phyloP scores from a whole-genome alignment of 2,329 filamentous ascomycete species.

The Truncatella angustata region DNA sequence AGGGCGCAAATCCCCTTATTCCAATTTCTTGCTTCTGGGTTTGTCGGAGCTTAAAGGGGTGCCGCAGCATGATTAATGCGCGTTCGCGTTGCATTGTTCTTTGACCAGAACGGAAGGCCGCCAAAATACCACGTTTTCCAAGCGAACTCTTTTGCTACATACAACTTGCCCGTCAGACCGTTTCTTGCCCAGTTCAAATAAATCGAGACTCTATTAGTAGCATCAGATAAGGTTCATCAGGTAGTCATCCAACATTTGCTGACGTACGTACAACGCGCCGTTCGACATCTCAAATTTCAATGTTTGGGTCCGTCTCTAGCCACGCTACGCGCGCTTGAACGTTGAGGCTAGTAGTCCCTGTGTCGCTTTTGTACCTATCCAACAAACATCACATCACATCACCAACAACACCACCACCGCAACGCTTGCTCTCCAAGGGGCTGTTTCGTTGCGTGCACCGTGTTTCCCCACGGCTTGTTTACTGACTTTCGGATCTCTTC shows the following conservation, averaged over 20 bases:
- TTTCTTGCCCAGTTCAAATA: background rate
- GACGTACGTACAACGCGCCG: background rate
- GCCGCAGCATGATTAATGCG: slow-evolving; percentile 9
- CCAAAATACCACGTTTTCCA: slow-evolving; percentile 7
- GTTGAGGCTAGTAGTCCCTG: background rate
- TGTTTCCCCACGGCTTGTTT: background rate
- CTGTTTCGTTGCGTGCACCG: background rate
- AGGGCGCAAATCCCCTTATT: slow-evolving; percentile 1
- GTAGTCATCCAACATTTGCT: background rate
- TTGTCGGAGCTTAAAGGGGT: slow-evolving; percentile 11
- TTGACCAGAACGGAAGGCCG: slow-evolving; percentile 10
- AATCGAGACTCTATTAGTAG: background rate
- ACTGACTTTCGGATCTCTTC: slow-evolving; percentile 4
- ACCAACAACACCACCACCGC: background rate
- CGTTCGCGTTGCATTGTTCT: background rate
- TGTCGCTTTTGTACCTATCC: no score
- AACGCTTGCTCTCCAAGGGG: background rate
- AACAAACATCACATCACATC: background rate
- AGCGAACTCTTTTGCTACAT: background rate
- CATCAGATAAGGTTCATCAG: slow-evolving; percentile 8
- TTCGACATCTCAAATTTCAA: slow-evolving; percentile 1
- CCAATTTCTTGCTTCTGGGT: slow-evolving; percentile 8
- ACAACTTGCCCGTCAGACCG: background rate
- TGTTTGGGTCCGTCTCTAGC: background rate
- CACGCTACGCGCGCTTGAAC: background rate